A percentile compares a stretch with the other conserved stretches of the same genome.
Evolutionary conservation across 2,329 filamentous ascomycete genomes (phyloP).

Genomic region (Ophiosphaerella korrae): DNA sequence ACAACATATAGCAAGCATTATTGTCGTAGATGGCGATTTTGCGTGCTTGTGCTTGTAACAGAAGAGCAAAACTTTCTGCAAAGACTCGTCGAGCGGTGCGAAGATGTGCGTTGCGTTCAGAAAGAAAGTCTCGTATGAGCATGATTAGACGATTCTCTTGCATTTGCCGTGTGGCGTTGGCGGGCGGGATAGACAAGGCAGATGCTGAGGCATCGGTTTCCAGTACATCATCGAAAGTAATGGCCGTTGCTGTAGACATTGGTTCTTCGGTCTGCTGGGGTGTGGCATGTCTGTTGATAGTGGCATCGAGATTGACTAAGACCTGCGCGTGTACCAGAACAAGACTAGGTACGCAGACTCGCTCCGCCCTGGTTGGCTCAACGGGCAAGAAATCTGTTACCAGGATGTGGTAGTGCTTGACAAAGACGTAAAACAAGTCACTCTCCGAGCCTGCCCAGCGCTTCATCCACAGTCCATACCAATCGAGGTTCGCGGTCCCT

Average conservation of each 20-base stretch:
- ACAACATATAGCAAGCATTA: slow-evolving; percentile 84
- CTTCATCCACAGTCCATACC: slow-evolving; percentile 83
- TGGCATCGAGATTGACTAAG: slow-evolving; percentile 77
- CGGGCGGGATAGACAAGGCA: slow-evolving; percentile 65
- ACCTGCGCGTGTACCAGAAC: slow-evolving; percentile 83
- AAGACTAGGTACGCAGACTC: slow-evolving; percentile 74
- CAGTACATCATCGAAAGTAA: slow-evolving; percentile 71
- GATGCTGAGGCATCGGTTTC: slow-evolving; percentile 69
- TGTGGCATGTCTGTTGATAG: slow-evolving; percentile 73
- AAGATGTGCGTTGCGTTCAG: slow-evolving; percentile 61
- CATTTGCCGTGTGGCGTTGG: slow-evolving; percentile 79
- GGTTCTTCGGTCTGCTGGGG: slow-evolving; percentile 43
- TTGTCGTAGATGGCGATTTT: slow-evolving; percentile 82
- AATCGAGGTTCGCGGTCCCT: slow-evolving; percentile 73
- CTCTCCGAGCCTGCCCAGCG: slow-evolving; percentile 88
- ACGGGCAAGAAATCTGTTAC: slow-evolving; percentile 64
- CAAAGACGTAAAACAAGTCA: slow-evolving; percentile 89
- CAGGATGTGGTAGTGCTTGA: slow-evolving; percentile 84
- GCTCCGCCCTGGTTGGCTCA: slow-evolving; percentile 59
- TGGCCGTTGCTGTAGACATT: slow-evolving; percentile 50
- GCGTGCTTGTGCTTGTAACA: slow-evolving; percentile 75
- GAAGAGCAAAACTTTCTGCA: slow-evolving; percentile 72
- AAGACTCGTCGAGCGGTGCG: slow-evolving; percentile 69
- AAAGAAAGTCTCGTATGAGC: slow-evolving; percentile 79
- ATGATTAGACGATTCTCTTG: slow-evolving; percentile 86